A percentile compares a stretch with the other conserved stretches of the same genome.
Evolutionary conservation across 371 early-diverging fungal species (phyloP).

Genomic region (Mucor lusitanicus): DNA sequence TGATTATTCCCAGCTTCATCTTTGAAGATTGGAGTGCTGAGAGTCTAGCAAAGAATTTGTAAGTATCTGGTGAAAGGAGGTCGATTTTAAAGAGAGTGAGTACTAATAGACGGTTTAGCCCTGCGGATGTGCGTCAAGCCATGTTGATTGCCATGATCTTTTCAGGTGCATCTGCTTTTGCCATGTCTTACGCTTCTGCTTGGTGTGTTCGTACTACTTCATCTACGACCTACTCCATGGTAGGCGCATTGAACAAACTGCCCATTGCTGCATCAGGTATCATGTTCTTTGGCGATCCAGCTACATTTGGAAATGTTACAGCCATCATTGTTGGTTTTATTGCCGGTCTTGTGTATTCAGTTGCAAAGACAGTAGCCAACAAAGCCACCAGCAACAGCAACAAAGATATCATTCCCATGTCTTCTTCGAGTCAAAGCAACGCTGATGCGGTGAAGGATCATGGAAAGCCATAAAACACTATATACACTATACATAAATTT

Average conservation of each 20-base stretch:
- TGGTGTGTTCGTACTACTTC: constrained; percentile 96
- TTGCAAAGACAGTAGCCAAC: constrained; percentile 56
- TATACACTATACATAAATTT: not conserved
- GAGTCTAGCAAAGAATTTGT: constrained; percentile 61
- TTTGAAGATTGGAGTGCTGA: constrained; percentile 74
- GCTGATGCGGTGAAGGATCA: constrained; percentile 37
- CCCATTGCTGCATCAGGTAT: constrained; percentile 96
- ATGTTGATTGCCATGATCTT: constrained; percentile 74
- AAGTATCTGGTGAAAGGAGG: constrained; percentile 24
- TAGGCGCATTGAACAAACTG: constrained; percentile 98
- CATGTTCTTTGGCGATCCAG: constrained; percentile 90
- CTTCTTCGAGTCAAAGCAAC: constrained; percentile 37
- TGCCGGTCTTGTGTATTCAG: constrained; percentile 86
- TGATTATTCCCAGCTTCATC: constrained; percentile 73
- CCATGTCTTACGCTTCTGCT: constrained; percentile 89
- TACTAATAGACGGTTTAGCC: constrained; percentile 26
- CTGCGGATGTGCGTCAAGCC: constrained; percentile 49
- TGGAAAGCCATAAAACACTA: constrained; percentile 19
- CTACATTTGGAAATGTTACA: constrained; percentile 76
- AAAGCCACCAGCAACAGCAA: constrained; percentile 39
- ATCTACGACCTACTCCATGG: constrained; percentile 98
- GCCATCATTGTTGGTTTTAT: constrained; percentile 81
- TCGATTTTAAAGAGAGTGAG: not conserved
- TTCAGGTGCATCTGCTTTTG: constrained; percentile 87
- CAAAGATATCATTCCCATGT: constrained; percentile 37